phyloP scores from a whole-genome alignment of 2,329 filamentous ascomycete genomes.

The Claviceps paspali region DNA sequence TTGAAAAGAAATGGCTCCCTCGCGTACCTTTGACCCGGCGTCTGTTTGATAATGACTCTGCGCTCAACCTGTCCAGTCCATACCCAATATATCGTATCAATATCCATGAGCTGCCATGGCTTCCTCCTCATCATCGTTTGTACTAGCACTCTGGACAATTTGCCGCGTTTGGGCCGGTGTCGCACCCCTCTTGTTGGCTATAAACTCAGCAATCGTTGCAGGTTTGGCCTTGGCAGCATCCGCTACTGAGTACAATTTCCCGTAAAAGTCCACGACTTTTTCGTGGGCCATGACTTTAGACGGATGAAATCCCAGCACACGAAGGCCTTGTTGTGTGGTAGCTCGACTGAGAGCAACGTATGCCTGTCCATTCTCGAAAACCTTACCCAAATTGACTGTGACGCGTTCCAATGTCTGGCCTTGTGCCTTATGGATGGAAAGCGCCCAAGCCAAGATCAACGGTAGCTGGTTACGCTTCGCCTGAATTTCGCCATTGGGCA shows the following conservation, averaged over 20 bases:
- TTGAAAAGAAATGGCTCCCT: background rate
- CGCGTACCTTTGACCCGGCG: background rate
- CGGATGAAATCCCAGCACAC: constrained; percentile 79
- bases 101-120: constrained; percentile 31
- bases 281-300: constrained; percentile 89
- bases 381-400: constrained; percentile 79
- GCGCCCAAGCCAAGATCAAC: constrained; percentile 86
- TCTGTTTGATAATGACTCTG: background rate
- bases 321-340: constrained; percentile 70
- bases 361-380: constrained; percentile 95
- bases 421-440: constrained; percentile 96
- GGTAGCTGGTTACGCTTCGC: constrained; percentile 73
- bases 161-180: constrained; percentile 7
- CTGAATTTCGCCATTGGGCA: constrained; percentile 89
- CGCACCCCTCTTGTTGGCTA: constrained; percentile 19
- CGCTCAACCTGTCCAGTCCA: background rate
- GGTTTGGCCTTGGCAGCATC: constrained; percentile 25
- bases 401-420: constrained; percentile 88
- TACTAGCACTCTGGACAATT: constrained; percentile 12
- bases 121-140: constrained; percentile 38
- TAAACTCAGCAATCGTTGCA: constrained; percentile 25
- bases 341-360: constrained; percentile 94
- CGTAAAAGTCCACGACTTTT: constrained; percentile 73
- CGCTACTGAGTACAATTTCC: constrained; percentile 58
- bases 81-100: constrained; percentile 7